Conservation (phyloP, 108 stramenopile species). For the Nitzschia sp. region DNA sequence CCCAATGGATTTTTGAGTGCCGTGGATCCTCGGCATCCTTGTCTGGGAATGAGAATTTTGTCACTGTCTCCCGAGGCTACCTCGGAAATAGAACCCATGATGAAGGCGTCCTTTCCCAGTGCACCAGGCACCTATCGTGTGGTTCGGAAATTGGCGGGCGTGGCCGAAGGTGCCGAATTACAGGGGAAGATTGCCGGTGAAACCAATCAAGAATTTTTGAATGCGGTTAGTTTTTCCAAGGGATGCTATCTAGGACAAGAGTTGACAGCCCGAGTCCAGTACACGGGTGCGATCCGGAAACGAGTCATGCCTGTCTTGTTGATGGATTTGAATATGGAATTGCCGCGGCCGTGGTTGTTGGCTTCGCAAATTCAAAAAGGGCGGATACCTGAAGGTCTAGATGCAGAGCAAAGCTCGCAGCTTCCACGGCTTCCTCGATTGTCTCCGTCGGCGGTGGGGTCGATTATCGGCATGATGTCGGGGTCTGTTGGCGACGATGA, state of each 20-base stretch:
- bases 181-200: slow-evolving; percentile 84
- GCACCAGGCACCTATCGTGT: slow-evolving; percentile 67
- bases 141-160: slow-evolving; percentile 71
- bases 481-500: slow-evolving; percentile 48
- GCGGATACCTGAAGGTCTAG: slow-evolving; percentile 10
- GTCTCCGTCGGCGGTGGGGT: slow-evolving; percentile 66
- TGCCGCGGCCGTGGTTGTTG: slow-evolving; percentile 78
- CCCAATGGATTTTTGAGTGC: slow-evolving; percentile 67
- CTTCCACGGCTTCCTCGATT: slow-evolving; percentile 69
- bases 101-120: slow-evolving; percentile 58
- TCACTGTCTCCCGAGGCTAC: slow-evolving; percentile 40
- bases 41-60: slow-evolving; percentile 74
- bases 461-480: slow-evolving; percentile 72
- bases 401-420: slow-evolving; percentile 13
- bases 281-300: slow-evolving; percentile 92
- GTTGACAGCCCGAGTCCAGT: slow-evolving; percentile 93
- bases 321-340: slow-evolving; percentile 65
- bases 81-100: slow-evolving; percentile 36
- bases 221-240: slow-evolving; percentile 91
- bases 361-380: slow-evolving; percentile 66
- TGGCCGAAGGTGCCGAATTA: slow-evolving; percentile 87
- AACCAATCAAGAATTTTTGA: slow-evolving; percentile 91
- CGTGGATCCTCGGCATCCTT: slow-evolving; percentile 86
- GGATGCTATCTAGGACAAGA: slow-evolving; percentile 99
- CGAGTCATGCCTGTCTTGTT: slow-evolving; percentile 88